phyloP scores from a whole-genome alignment of 2,329 filamentous ascomycete species.

The Sporothrix protearum region DNA sequence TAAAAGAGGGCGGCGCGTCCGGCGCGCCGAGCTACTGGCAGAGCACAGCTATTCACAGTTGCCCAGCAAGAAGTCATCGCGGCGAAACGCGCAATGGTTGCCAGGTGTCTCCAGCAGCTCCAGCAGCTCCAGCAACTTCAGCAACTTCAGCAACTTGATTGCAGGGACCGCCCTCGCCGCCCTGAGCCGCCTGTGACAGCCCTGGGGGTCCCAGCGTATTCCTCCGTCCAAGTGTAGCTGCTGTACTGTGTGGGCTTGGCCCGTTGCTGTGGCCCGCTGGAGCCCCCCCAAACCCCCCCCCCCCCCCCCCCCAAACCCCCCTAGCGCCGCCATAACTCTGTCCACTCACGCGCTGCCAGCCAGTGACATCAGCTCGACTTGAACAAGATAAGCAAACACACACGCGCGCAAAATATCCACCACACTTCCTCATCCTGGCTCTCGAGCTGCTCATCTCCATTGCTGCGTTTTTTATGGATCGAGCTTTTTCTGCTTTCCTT shows the following conservation, averaged over 20 bases:
- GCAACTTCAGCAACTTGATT: neutral
- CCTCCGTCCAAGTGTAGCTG: conserved; percentile 13
- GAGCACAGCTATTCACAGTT: too few species aligned
- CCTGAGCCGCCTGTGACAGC: too few species aligned
- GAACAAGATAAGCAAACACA: conserved; percentile 6
- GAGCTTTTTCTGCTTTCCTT: neutral
- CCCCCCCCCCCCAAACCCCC: neutral
- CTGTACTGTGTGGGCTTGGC: neutral
- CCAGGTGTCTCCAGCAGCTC: conserved; percentile 9
- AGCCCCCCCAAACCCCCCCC: neutral
- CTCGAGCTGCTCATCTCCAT: too few species aligned
- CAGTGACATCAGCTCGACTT: neutral
- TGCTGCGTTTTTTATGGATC: neutral
- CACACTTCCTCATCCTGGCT: neutral
- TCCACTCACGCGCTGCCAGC: neutral
- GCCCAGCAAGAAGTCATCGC: too few species aligned
- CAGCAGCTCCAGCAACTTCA: too few species aligned
- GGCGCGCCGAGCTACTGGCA: neutral
- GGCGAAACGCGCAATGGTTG: conserved; percentile 24
- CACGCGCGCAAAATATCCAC: too few species aligned
- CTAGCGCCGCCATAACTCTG: neutral
- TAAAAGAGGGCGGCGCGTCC: conserved; percentile 4
- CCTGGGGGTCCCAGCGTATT: neutral
- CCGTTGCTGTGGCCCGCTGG: neutral
- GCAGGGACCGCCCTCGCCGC: neutral